These are phyloP conservation scores for Dictyostelium purpureum DNA, from an alignment of 78 protist genomes.

Conservation along the genomic window DNA sequence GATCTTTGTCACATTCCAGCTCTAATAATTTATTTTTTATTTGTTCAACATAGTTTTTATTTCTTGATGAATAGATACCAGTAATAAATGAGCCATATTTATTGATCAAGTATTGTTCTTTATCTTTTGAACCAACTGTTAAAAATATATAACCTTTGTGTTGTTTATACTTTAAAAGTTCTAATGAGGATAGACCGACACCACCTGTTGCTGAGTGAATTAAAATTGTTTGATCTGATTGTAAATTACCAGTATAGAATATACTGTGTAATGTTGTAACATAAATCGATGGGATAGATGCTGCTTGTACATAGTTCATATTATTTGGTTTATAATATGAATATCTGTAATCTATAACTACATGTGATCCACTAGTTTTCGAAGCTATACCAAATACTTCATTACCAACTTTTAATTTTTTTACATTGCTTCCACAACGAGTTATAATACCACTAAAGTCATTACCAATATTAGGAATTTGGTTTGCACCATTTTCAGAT, in stretches of 20 bases:
- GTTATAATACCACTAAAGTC: slow-evolving; percentile 43
- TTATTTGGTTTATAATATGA: no score
- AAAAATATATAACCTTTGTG: slow-evolving; percentile 37
- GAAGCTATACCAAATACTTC: no score
- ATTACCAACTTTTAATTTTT: no score
- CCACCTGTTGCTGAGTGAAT: slow-evolving; percentile 90
- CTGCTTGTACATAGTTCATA: no score
- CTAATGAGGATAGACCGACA: slow-evolving; percentile 87
- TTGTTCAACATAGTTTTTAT: background rate
- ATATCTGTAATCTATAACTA: no score
- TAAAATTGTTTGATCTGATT: slow-evolving; percentile 27
- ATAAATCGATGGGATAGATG: no score
- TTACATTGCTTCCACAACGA: background rate
- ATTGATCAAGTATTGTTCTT: background rate
- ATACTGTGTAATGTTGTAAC: no score
- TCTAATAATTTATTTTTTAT: slow-evolving; percentile 7
- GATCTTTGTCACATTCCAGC: slow-evolving; percentile 3
- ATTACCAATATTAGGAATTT: background rate
- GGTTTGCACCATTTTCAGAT: background rate
- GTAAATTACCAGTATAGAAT: background rate
- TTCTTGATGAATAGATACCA: background rate
- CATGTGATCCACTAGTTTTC: no score
- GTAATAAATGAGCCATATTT: slow-evolving; percentile 50
- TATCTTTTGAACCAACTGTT: slow-evolving; percentile 30
- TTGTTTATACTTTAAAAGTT: slow-evolving; percentile 81